Conservation (phyloP, 768 basidiomycete species). For the Lactarius evosmus region DNA sequence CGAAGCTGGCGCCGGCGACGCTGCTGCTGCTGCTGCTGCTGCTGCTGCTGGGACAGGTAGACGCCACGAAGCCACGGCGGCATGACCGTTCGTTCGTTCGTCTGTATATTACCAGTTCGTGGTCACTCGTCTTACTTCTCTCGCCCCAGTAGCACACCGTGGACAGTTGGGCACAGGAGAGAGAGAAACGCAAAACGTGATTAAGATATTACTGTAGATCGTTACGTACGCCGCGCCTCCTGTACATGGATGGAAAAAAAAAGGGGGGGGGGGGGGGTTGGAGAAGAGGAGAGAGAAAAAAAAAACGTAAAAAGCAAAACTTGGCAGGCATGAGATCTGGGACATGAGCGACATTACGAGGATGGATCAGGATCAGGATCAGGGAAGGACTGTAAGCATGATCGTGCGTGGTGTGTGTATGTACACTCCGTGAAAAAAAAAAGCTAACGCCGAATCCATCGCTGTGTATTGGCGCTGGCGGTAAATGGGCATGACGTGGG, state of each 20-base stretch:
- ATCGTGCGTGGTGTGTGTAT: too few species aligned
- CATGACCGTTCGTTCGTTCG: not conserved
- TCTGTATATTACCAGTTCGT: too few species aligned
- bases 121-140: not conserved
- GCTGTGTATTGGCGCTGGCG: too few species aligned
- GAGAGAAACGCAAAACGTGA: not conserved
- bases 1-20: not conserved
- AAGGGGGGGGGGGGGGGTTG: too few species aligned
- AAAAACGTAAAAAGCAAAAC: not conserved
- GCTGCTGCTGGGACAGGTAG: not conserved
- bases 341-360: not conserved
- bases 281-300: not conserved
- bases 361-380: too few species aligned
- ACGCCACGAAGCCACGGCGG: not conserved
- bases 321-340: not conserved
- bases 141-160: not conserved
- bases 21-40: not conserved
- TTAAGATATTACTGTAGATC: constrained; percentile 6
- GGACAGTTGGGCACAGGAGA: too few species aligned
- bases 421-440: too few species aligned
- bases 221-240: constrained; percentile 1
- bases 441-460: too few species aligned
- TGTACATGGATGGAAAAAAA: not conserved
- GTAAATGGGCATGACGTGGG: too few species aligned
- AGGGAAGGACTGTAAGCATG: not conserved